Conservation (phyloP, 148 eudicot genomes). For the Suaeda aralocaspica region DNA sequence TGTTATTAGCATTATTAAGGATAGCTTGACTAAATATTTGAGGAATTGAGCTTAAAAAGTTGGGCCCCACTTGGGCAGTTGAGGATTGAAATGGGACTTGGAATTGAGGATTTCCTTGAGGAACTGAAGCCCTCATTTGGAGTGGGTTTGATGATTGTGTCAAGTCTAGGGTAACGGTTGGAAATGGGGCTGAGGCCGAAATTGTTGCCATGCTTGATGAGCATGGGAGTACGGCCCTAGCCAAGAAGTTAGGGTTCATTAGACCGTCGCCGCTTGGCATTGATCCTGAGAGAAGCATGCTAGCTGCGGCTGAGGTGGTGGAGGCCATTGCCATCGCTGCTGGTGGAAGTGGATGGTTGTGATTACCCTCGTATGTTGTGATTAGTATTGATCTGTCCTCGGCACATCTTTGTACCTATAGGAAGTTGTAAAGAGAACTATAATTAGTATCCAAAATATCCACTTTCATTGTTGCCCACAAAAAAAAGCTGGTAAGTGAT, state of each 20-base stretch:
- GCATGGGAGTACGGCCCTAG: slow-evolving; percentile 69
- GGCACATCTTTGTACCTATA: slow-evolving; percentile 90
- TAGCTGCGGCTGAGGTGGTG: slow-evolving; percentile 87
- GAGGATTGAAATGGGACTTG: slow-evolving; percentile 39
- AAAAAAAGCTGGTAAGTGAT: too few relatives aligned
- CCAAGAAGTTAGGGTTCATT: slow-evolving; percentile 74
- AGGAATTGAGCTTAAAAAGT: slow-evolving; percentile 30
- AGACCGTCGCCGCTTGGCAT: slow-evolving; percentile 72
- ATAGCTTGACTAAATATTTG: slow-evolving; percentile 45
- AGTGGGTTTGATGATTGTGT: slow-evolving; percentile 60
- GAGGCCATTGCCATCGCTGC: slow-evolving; percentile 94
- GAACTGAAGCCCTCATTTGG: slow-evolving; percentile 28
- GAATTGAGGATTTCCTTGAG: slow-evolving; percentile 37
- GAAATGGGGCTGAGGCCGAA: slow-evolving; percentile 93
- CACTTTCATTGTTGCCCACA: too few relatives aligned
- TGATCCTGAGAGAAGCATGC: slow-evolving; percentile 87
- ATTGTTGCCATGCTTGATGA: slow-evolving; percentile 86
- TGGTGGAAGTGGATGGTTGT: slow-evolving; percentile 89
- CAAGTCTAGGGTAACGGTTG: slow-evolving; percentile 85
- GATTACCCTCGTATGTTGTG: slow-evolving; percentile 89
- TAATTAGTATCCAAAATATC: too few relatives aligned
- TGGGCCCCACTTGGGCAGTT: slow-evolving; percentile 28
- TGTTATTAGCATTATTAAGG: slow-evolving; percentile 26
- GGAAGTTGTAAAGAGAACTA: not conserved
- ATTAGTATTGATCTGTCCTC: slow-evolving; percentile 73